phyloP scores from a whole-genome alignment of 306 rosid genomes.

The Cajanus cajan region DNA sequence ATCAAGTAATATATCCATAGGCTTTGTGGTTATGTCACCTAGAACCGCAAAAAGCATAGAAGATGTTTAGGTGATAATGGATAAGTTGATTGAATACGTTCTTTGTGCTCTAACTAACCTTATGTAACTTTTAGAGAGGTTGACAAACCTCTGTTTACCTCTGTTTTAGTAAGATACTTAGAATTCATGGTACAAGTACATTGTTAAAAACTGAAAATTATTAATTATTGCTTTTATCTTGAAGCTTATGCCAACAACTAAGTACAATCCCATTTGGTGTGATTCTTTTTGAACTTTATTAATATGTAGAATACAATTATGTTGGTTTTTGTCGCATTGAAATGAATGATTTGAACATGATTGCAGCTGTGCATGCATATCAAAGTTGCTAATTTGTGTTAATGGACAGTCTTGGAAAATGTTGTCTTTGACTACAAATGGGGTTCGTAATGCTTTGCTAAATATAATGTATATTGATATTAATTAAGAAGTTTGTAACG shows the following conservation, averaged over 20 bases:
- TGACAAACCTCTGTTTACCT: no score
- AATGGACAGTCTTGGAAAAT: background rate
- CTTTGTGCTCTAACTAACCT: no score
- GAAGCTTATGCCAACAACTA: background rate
- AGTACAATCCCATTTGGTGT: background rate
- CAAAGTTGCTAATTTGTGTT: constrained; percentile 23
- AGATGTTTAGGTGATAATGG: no score
- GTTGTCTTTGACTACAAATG: background rate
- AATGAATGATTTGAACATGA: constrained; percentile 26
- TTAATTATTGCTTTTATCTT: background rate
- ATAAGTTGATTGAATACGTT: no score
- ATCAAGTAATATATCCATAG: no score
- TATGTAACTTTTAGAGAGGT: no score
- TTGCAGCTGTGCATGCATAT: constrained; percentile 3
- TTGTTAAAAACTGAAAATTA: background rate
- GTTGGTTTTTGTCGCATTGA: background rate
- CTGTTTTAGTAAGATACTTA: no score
- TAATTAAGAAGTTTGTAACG: background rate
- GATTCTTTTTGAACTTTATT: constrained; percentile 8
- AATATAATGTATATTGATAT: no score
- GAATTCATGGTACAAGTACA: no score
- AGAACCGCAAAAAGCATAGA: no score
- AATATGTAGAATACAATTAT: background rate
- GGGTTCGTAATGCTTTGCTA: constrained; percentile 10
- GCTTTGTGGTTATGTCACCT: no score